Percentiles rank a stretch among this genome's conserved stretches.
phyloP scores from a whole-genome alignment of 2,329 filamentous ascomycete species.

The Nemania serpens region DNA sequence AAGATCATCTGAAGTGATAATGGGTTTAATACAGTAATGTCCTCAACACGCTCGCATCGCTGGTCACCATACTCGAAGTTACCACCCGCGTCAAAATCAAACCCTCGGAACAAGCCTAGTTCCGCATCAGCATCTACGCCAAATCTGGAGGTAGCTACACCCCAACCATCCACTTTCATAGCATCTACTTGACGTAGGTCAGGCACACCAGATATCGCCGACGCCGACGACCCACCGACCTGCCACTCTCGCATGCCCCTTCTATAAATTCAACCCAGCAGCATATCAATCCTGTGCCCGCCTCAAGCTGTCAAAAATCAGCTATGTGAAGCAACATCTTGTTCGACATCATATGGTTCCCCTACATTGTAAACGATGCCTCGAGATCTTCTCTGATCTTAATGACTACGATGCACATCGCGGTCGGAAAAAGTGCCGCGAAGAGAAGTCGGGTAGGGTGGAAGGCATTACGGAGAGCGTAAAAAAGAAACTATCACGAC shows the following conservation, averaged over 20 bases:
- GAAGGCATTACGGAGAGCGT: neutral
- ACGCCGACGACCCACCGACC: too few relatives aligned
- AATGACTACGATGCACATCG: neutral
- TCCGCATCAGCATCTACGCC: too few relatives aligned
- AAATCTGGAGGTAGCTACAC: too few relatives aligned
- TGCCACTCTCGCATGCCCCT: slow-evolving; percentile 8
- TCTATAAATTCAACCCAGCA: neutral
- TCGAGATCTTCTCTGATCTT: neutral
- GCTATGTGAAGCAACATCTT: slow-evolving; percentile 18
- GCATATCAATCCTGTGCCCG: slow-evolving; percentile 4
- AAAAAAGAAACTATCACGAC: slow-evolving; percentile 1
- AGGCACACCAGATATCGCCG: too few relatives aligned
- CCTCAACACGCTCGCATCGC: too few relatives aligned
- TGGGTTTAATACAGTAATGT: too few relatives aligned
- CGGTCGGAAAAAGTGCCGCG: neutral
- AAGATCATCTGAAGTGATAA: too few relatives aligned
- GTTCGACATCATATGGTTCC: slow-evolving; percentile 8
- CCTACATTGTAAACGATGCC: slow-evolving; percentile 1
- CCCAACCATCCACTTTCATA: too few relatives aligned
- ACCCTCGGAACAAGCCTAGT: too few relatives aligned
- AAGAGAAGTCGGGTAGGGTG: neutral
- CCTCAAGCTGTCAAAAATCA: slow-evolving; percentile 11
- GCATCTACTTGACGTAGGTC: too few relatives aligned
- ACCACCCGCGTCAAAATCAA: too few relatives aligned
- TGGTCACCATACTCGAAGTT: too few relatives aligned